Evolutionary conservation across 1,284 basidiomycete genomes (phyloP).

Genomic region (Phenoliferia sp.): DNA sequence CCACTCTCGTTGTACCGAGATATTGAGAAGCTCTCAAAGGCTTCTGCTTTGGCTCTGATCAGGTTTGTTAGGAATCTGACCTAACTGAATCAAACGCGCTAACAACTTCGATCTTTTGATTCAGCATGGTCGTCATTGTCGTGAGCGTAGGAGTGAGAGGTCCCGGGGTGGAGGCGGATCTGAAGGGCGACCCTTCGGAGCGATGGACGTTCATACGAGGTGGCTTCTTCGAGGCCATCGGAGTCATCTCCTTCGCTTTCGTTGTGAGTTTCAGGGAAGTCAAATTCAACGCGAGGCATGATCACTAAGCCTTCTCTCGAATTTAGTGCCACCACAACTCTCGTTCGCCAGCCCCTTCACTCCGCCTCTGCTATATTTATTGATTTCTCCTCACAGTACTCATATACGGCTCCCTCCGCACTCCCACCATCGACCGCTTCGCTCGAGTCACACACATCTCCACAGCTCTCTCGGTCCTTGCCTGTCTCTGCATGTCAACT

Average conservation of each 20-base stretch:
- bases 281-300: background rate
- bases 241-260: constrained; percentile 88
- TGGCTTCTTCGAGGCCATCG: constrained; percentile 64
- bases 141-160: constrained; percentile 78
- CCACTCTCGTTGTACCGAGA: constrained; percentile 93
- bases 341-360: constrained; percentile 1
- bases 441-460: constrained; percentile 88
- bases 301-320: too few relatives aligned
- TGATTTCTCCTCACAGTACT: constrained; percentile 52
- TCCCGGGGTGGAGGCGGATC: constrained; percentile 67
- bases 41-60: constrained; percentile 63
- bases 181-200: constrained; percentile 59
- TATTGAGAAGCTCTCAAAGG: constrained; percentile 92
- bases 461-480: constrained; percentile 70
- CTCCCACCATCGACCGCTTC: constrained; percentile 92
- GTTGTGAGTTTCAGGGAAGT: constrained; percentile 33
- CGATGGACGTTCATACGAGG: constrained; percentile 73
- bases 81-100: background rate
- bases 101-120: constrained; percentile 40
- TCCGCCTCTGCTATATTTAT: background rate
- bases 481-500: constrained; percentile 79
- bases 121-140: constrained; percentile 95
- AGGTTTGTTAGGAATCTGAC: constrained; percentile 37
- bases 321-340: constrained; percentile 33
- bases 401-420: constrained; percentile 88